Conservation (phyloP, 2,329 filamentous ascomycete species). For the Aspergillus oerlinghausenensis region DNA sequence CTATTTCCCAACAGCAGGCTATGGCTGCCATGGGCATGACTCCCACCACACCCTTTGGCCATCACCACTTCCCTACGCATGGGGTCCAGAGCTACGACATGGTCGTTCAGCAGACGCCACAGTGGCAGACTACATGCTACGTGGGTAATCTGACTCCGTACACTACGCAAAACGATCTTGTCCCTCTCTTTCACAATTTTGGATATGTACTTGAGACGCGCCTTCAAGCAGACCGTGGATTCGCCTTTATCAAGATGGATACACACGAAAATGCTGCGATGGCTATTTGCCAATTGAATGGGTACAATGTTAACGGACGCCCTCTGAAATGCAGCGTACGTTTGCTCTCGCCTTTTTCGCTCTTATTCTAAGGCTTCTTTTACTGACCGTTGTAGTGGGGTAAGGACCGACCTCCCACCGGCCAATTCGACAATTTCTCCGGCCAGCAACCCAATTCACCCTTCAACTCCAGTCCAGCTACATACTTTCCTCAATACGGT, state of each 20-base stretch:
- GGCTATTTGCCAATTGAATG: constrained; percentile 96
- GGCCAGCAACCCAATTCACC: constrained; percentile 69
- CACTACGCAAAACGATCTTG: constrained; percentile 91
- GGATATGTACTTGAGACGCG: constrained; percentile 95
- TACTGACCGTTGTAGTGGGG: constrained; percentile 67
- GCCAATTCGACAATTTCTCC: constrained; percentile 76
- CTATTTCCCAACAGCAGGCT: constrained; percentile 93
- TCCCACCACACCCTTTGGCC: constrained; percentile 90
- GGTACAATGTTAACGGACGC: constrained; percentile 95
- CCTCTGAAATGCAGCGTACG: constrained; percentile 98
- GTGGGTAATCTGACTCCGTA: constrained; percentile 97
- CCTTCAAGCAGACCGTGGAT: constrained; percentile 95
- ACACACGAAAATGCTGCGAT: constrained; percentile 96
- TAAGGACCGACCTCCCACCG: constrained; percentile 91
- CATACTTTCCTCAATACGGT: constrained; percentile 91
- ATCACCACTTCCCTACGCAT: constrained; percentile 96
- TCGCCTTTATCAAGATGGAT: constrained; percentile 99
- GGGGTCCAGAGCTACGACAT: constrained; percentile 97
- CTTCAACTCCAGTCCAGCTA: constrained; percentile 69
- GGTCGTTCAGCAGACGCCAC: constrained; percentile 88
- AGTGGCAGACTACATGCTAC: constrained; percentile 98
- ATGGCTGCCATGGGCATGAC: constrained; percentile 99
- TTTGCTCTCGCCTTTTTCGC: constrained; percentile 25
- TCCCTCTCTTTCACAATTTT: constrained; percentile 98
- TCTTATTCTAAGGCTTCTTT: constrained; percentile 29